These are phyloP conservation scores for Entomortierella parvispora DNA, from an alignment of 192 early-diverging fungal genomes.

Conservation along the genomic window DNA sequence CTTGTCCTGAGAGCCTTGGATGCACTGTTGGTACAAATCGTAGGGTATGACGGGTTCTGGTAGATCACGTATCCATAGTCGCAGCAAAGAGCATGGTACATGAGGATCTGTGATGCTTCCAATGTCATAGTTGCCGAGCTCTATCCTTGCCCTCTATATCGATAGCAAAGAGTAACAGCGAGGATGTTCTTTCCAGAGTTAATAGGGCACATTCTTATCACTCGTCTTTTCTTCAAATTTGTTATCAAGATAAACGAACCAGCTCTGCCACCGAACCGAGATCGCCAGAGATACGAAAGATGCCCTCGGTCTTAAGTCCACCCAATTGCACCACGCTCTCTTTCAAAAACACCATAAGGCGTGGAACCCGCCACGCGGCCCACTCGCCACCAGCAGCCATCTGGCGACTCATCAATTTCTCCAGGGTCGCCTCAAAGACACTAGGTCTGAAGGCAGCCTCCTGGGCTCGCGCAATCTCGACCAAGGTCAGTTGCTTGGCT, in stretches of 20 bases:
- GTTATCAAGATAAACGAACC: conserved; percentile 21
- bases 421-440: conserved; percentile 91
- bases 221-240: neutral
- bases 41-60: conserved; percentile 90
- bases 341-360: conserved; percentile 84
- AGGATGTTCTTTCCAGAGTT: neutral
- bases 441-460: conserved; percentile 86
- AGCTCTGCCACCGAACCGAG: conserved; percentile 83
- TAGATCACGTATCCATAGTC: conserved; percentile 94
- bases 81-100: conserved; percentile 91
- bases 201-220: neutral
- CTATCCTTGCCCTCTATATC: conserved; percentile 77
- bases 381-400: conserved; percentile 43
- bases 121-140: conserved; percentile 81
- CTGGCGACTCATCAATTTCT: conserved; percentile 84
- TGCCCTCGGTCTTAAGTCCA: conserved; percentile 88
- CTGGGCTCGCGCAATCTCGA: conserved; percentile 77
- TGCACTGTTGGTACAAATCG: conserved; percentile 81
- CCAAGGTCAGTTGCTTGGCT: conserved; percentile 76
- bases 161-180: neutral
- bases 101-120: conserved; percentile 86
- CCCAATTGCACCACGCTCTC: conserved; percentile 77
- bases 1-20: conserved; percentile 67
- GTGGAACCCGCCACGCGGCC: conserved; percentile 74
- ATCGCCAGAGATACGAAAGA: conserved; percentile 96